phyloP scores from a whole-genome alignment of 768 basidiomycete genomes.

The Lepiota brunneoincarnata region DNA sequence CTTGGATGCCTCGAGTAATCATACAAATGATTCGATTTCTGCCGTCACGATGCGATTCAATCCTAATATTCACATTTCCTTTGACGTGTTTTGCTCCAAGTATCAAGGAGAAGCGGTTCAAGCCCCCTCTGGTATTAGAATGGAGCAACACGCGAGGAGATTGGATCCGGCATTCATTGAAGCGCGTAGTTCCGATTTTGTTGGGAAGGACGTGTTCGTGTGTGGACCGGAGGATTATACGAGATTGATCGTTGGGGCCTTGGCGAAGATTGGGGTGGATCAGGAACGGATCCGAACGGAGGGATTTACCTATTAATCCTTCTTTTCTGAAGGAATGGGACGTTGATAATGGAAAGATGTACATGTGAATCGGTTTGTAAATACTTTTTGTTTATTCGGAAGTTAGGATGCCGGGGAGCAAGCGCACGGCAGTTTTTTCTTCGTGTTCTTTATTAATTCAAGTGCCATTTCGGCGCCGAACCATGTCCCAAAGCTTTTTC shows the following conservation, averaged over 20 bases:
- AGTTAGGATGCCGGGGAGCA: too few relatives aligned
- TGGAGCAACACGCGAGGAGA: constrained; percentile 20
- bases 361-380: too few relatives aligned
- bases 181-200: constrained; percentile 12
- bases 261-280: constrained; percentile 34
- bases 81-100: constrained; percentile 40
- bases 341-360: too few relatives aligned
- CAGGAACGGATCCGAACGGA: constrained; percentile 31
- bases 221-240: constrained; percentile 53
- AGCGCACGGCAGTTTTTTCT: too few relatives aligned
- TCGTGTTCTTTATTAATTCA: too few relatives aligned
- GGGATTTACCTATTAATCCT: constrained; percentile 41
- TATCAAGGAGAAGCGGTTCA: background rate
- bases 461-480: too few relatives aligned
- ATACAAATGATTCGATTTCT: too few relatives aligned
- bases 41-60: background rate
- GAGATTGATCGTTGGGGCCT: constrained; percentile 26
- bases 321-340: too few relatives aligned
- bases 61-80: constrained; percentile 19
- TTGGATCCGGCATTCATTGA: constrained; percentile 19
- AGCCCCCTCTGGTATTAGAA: constrained; percentile 11
- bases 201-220: constrained; percentile 35
- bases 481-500: too few relatives aligned
- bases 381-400: too few relatives aligned
- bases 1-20: constrained; percentile 1